phyloP scores from a whole-genome alignment of 352 stramenopile species.

The Pythium scleroteichum region DNA sequence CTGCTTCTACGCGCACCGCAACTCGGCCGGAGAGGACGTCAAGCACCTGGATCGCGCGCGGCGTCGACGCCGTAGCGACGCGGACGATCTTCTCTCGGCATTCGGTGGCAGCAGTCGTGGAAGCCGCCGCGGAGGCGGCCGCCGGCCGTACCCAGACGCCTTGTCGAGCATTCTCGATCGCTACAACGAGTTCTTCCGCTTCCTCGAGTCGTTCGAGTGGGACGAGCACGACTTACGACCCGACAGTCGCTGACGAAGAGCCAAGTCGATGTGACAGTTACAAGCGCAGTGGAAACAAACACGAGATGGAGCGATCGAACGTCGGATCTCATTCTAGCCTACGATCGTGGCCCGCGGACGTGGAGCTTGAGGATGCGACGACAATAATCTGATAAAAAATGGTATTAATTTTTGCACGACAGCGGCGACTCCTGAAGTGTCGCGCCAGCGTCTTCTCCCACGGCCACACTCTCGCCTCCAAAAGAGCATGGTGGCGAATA shows the following conservation, averaged over 20 bases:
- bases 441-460: no score
- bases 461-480: no score
- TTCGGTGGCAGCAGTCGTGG: neutral
- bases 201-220: constrained; percentile 65
- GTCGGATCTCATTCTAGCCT: no score
- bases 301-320: no score
- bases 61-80: constrained; percentile 13
- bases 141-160: constrained; percentile 27
- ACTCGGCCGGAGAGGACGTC: constrained; percentile 53
- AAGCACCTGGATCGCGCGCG: constrained; percentile 53
- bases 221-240: constrained; percentile 32
- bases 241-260: neutral
- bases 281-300: no score
- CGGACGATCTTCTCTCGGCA: constrained; percentile 4
- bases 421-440: no score
- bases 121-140: constrained; percentile 8
- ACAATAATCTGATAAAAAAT: constrained; percentile 3
- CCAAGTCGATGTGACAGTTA: no score
- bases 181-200: constrained; percentile 67
- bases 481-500: no score
- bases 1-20: constrained; percentile 79
- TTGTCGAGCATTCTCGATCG: constrained; percentile 53
- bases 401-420: no score
- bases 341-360: no score
- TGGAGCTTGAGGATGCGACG: no score